Evolutionary conservation across 2,329 filamentous ascomycete genomes (phyloP), one percentile per base, ranked within the genome.

Genomic region (Trichoderma gracile): DNA sequence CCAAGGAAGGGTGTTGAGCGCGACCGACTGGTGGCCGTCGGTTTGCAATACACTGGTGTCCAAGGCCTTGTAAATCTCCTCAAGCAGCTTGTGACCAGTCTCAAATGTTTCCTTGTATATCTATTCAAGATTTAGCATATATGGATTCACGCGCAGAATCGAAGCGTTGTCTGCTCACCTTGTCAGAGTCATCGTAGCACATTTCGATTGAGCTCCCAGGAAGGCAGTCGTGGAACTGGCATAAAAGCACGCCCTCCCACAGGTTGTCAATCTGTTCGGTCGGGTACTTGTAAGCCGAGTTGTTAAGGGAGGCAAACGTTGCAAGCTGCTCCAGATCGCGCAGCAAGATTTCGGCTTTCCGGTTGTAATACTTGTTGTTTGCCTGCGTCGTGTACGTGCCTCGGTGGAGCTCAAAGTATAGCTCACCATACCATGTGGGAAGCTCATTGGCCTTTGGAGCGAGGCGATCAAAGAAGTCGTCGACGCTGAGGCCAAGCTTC

Each of bases 371-470:
- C 80, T 99, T 99, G 81, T 97, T 99, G 79, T 97, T 97, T 66
- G 93, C 90, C 76, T 98, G 94, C 0, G 94, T 97, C 3, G 95
- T 99, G 78, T 98, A 98, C 14, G 94, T 98, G 60, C 95, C 95
- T 66, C 95, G 90, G 75, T 99, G 95, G 55, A 99, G 85, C 78
- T 99, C 95, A 76, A 99, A 97, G 79, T 99, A 99, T 9, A 99
- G 84, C 79, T 99, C 95, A 47, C 95, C 95, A 74, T 97, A 97
- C 95, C 95, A 99, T 1, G 95, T 98, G 25, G 93, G 91, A 61
- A 97, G 89, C 19, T 92, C 84, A 3, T 86, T 76, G 30, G 87
- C 87, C 78, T 93, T 96, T 77, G 89, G 86, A 75, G 97, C 89
- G 3, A 99, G 81, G 58, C 85, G 84, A 70, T 90, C 90, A 73